A percentile compares a stretch with the other conserved stretches of the same genome.
phyloP scores from a whole-genome alignment of 148 eudicot genomes.

The Rhododendron griersonianum region DNA sequence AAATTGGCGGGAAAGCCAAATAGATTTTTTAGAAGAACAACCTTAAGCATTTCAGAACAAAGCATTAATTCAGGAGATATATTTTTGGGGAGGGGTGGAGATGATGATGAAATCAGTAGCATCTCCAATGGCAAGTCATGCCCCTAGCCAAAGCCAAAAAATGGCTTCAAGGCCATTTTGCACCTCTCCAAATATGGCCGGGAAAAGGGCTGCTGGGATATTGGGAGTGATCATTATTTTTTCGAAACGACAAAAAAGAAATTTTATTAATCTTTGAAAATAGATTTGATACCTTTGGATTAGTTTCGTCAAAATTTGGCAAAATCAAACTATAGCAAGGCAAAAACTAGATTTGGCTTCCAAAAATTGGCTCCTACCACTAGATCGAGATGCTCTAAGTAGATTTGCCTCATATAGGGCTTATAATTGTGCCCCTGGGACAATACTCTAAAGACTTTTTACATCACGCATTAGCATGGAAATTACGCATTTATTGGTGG shows the following conservation, averaged over 20 bases:
- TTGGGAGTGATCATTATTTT: too few species aligned
- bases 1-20: too few species aligned
- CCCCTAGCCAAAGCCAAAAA: not conserved
- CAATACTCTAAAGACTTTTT: not conserved
- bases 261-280: too few species aligned
- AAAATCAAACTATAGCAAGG: not conserved
- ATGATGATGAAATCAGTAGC: too few species aligned
- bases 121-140: not conserved
- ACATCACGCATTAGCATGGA: not conserved
- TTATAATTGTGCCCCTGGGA: not conserved
- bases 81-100: too few species aligned
- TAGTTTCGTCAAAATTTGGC: too few species aligned
- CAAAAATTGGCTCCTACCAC: not conserved
- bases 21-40: too few species aligned
- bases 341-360: not conserved
- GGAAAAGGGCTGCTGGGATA: too few species aligned
- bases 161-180: not conserved
- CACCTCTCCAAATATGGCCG: not conserved
- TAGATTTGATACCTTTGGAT: not conserved
- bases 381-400: not conserved
- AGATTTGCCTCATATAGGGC: too few species aligned
- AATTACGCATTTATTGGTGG: not conserved
- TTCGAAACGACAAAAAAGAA: too few species aligned
- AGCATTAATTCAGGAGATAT: too few species aligned
- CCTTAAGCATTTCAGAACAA: too few species aligned